Conservation (phyloP, 2,329 filamentous ascomycete genomes). For the Uncinocarpus reesii region DNA sequence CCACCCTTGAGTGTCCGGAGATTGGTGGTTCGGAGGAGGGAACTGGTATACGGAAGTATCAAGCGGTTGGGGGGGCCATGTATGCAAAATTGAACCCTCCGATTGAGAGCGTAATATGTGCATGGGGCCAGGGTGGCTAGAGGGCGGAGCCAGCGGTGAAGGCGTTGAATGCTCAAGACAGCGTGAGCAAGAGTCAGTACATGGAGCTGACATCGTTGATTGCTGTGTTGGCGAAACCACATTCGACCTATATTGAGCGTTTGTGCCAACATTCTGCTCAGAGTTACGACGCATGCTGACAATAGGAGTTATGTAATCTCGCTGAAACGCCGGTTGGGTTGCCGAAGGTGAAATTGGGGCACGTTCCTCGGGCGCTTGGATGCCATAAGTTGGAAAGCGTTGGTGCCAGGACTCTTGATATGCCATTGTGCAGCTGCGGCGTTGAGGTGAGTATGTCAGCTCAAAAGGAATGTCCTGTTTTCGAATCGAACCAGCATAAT, state of each 20-base stretch:
- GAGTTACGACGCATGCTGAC: slow-evolving; percentile 25
- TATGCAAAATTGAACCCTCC: slow-evolving; percentile 28
- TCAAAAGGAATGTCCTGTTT: slow-evolving; percentile 40
- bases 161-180: slow-evolving; percentile 26
- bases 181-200: slow-evolving; percentile 26
- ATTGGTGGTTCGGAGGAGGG: slow-evolving; percentile 29
- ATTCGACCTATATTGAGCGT: slow-evolving; percentile 28
- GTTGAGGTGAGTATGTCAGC: slow-evolving; percentile 46
- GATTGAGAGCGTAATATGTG: slow-evolving; percentile 33
- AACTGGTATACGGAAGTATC: slow-evolving; percentile 30
- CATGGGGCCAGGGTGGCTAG: slow-evolving; percentile 30
- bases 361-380: slow-evolving; percentile 37
- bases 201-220: slow-evolving; percentile 27
- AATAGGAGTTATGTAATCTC: slow-evolving; percentile 30
- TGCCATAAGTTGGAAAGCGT: slow-evolving; percentile 44
- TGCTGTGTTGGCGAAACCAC: slow-evolving; percentile 28
- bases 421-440: slow-evolving; percentile 36
- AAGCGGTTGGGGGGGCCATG: slow-evolving; percentile 35
- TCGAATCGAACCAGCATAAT: slow-evolving; percentile 30
- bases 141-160: slow-evolving; percentile 20
- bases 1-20: slow-evolving; percentile 31
- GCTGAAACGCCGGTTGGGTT: slow-evolving; percentile 35
- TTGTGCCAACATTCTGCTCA: slow-evolving; percentile 29
- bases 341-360: slow-evolving; percentile 39
- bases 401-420: slow-evolving; percentile 43